Evolutionary conservation across 2,329 filamentous ascomycete species (phyloP), one percentile per base, ranked within the genome.

Genomic region (Stachybotrys chlorohalonatus): DNA sequence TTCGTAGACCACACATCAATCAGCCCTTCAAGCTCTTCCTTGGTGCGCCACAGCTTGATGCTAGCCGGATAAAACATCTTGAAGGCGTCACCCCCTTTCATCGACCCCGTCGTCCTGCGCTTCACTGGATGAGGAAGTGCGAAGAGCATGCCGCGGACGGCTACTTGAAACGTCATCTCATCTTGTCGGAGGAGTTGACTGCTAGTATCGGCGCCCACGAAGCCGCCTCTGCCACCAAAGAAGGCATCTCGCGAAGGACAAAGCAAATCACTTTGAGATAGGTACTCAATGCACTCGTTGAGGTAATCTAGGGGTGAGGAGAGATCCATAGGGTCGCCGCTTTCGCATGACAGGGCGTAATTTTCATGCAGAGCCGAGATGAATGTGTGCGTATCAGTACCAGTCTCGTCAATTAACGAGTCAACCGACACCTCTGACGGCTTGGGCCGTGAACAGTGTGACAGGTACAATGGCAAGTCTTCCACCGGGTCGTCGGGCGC

Each of bases 31-130:
- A 93, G 78, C 66, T 96, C 92, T 66, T 97, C 92, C 58, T 83
- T 87, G 54, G 84, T 81, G 56, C 86, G 81, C 90, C 92, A 96
- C 11, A 96, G 70, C 62, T 90, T 90, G 47, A 95, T 74, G 54
- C 87, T 90, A 0, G 85, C 85, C 0, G 94, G 94, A 64, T 94
- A 99, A 61, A 92, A 95, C 89, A 99, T 96, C 65, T 89, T 92
- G 72, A 85, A 86, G 0, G 87, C 81, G 63, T 91, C 89, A 46
- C 62, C 75, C 69, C 59, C 71, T 66, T 57, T 77, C 68, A 64
- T 73, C 62, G 65, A 63, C 64, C 73, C 61, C 63, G 68, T 64
- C 62, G 75, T 68, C 77, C 77, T 79, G n/a, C 85, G 80, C 67
- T 89, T 93, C 9, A 99, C 94, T 0, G 93, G 93, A 62, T 82